Evolutionary conservation across 78 protist genomes (phyloP).

Genomic region (Dictyostelium firmibasis): DNA sequence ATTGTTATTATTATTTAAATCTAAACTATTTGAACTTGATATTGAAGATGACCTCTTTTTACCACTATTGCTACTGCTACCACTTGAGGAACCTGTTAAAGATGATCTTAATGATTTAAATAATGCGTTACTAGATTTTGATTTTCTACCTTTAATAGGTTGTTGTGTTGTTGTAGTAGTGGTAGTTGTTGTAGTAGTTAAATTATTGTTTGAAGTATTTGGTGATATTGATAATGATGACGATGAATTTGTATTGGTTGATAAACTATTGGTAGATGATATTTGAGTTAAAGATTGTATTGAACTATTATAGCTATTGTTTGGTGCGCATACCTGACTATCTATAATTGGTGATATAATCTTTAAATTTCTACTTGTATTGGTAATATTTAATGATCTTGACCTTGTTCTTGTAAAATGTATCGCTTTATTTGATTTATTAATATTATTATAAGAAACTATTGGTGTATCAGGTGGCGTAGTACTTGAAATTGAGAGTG

Average conservation of each 20-base stretch:
- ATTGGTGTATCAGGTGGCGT: not conserved
- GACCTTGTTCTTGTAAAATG: conserved; percentile 37
- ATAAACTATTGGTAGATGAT: not conserved
- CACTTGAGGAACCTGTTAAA: not conserved
- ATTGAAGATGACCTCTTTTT: conserved; percentile 7
- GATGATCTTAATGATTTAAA: conserved; percentile 11
- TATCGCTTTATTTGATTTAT: not conserved
- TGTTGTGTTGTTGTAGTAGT: not conserved
- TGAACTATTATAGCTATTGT: not conserved
- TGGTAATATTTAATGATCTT: conserved; percentile 28
- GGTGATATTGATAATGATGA: not conserved
- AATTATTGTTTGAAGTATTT: not conserved
- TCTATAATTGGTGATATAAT: not conserved
- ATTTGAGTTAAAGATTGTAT: not conserved
- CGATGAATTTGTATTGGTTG: not conserved
- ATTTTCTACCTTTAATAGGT: conserved; percentile 45
- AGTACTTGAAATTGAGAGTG: not conserved
- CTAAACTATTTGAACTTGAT: not conserved
- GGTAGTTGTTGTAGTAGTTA: not conserved
- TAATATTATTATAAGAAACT: not conserved
- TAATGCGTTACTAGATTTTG: conserved; percentile 60
- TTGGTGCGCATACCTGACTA: not conserved
- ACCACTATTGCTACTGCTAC: not conserved
- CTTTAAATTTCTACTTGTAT: not conserved
- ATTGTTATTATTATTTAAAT: not conserved